Conservation (phyloP, 2,329 filamentous ascomycete species). For the Botrytis paeoniae region DNA sequence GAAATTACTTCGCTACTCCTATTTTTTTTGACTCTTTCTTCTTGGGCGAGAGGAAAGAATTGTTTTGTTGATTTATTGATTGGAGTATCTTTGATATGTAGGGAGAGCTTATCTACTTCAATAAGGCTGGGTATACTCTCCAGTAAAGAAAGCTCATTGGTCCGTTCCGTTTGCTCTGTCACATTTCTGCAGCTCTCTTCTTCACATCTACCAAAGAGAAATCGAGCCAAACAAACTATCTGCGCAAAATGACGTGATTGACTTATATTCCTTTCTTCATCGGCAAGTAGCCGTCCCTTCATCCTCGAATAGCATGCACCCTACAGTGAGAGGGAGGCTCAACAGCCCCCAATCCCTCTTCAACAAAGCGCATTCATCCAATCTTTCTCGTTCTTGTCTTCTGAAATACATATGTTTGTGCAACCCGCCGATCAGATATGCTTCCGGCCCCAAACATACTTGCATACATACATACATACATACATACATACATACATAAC, state of each 20-base stretch:
- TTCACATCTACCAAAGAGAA: background rate
- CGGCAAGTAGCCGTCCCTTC: constrained; percentile 15
- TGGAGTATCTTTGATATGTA: too few relatives aligned
- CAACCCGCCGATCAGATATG: background rate
- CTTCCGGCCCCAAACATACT: background rate
- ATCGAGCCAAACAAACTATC: background rate
- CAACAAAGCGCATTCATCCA: background rate
- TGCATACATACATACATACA: background rate
- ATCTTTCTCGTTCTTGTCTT: background rate
- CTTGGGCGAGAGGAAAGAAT: background rate
- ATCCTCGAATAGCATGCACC: background rate
- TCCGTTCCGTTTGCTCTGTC: background rate
- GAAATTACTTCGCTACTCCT: background rate
- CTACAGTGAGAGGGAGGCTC: background rate
- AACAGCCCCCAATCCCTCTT: background rate
- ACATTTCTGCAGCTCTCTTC: background rate
- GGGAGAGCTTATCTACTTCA: background rate
- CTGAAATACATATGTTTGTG: background rate
- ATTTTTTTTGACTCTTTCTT: background rate
- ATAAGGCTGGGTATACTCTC: background rate
- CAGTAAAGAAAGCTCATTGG: background rate
- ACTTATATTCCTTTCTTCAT: background rate
- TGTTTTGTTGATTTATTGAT: background rate
- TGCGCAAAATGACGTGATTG: background rate
- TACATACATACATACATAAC: background rate